A percentile compares a stretch with the other conserved stretches of the same genome.
phyloP scores from a whole-genome alignment of 176 grass and related monocot species.

The Triticum urartu region DNA sequence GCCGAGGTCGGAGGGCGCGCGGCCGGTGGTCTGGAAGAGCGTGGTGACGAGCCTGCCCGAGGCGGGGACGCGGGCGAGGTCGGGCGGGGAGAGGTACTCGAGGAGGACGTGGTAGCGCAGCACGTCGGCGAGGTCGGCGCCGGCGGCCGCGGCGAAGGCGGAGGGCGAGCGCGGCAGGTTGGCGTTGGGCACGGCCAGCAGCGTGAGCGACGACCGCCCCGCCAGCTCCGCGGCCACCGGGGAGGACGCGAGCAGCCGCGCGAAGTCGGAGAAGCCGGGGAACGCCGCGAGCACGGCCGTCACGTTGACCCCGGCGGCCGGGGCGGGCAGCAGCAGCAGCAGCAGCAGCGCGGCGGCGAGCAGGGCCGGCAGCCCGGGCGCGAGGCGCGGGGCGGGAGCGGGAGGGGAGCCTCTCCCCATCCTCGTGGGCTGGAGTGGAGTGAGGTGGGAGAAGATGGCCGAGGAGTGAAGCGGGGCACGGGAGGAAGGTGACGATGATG shows the following conservation, averaged over 20 bases:
- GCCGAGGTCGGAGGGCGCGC: constrained; percentile 75
- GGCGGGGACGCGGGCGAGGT: constrained; percentile 54
- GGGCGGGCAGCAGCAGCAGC: constrained; percentile 40
- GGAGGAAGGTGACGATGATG: not conserved
- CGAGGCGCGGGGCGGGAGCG: constrained; percentile 21
- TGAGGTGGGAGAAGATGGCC: not conserved
- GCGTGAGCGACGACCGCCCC: constrained; percentile 71
- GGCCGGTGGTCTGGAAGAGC: constrained; percentile 95
- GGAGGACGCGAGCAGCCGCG: constrained; percentile 59
- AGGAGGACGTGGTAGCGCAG: constrained; percentile 93
- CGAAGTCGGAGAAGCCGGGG: constrained; percentile 63
- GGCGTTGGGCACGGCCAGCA: constrained; percentile 75
- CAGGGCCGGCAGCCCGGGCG: constrained; percentile 11
- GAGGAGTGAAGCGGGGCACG: not conserved
- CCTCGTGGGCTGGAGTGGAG: not conserved
- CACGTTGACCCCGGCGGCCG: constrained; percentile 50
- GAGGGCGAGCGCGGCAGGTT: constrained; percentile 57
- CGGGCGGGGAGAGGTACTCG: constrained; percentile 81
- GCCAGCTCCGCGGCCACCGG: constrained; percentile 60
- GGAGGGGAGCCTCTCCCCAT: constrained; percentile 34
- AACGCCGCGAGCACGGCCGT: constrained; percentile 68
- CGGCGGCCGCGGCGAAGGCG: constrained; percentile 56
- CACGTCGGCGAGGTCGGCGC: constrained; percentile 84
- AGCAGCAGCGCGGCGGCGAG: constrained; percentile 30
- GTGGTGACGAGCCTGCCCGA: constrained; percentile 84